Evolutionary conservation across 2,329 filamentous ascomycete species (phyloP), one percentile per base, ranked within the genome.

Genomic region (Aspergillus persii): DNA sequence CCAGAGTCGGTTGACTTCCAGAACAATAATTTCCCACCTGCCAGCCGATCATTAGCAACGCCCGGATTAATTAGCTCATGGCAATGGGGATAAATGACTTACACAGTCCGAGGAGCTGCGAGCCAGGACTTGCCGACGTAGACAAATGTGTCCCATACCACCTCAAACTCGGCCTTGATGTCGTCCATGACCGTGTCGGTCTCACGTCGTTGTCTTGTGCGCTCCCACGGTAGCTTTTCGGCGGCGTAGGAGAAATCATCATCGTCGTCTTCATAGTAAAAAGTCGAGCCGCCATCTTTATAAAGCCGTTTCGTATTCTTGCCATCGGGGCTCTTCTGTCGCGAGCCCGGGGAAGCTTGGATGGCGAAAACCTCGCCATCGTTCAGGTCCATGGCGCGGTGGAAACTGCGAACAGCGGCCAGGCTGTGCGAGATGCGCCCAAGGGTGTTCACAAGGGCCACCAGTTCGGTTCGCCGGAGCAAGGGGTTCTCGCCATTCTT

Each of bases 391-490:
- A 79, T 68, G 7, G 81, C 78, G 54, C 77, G 74, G 46, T 83
- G 80, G 79, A 99, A 98, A 56, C 87, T 82, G 57, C 86, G 84
- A 48, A 96, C 83, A 0, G 91, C 89, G 36, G 84, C 81, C 61
- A 99, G 78, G 54, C 91, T 95, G 73, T 90, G 88, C 63, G 90
- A 92, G 63, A 98, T 87, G 39, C 94, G 86, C 31, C 91, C 91
- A 60, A 97, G 89, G 0, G 95, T 98, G 77, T 99, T 99, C 78
- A 98, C 89, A 23, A 99, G 82, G 2, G 95, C 91, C 23, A 99
- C 95, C 9, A 99, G 82, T 77, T 99, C 95, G 0, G 94, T 98
- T 64, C 95, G 84, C 72, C 93, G 87, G 23, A 98, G 84, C 12
- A 84, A 80, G 0, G 92, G 92, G 67, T 87, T 86, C 59, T 85